Evolutionary conservation across 306 rosid species (phyloP), one percentile per base, ranked within the genome.

Genomic region (Morella rubra): DNA sequence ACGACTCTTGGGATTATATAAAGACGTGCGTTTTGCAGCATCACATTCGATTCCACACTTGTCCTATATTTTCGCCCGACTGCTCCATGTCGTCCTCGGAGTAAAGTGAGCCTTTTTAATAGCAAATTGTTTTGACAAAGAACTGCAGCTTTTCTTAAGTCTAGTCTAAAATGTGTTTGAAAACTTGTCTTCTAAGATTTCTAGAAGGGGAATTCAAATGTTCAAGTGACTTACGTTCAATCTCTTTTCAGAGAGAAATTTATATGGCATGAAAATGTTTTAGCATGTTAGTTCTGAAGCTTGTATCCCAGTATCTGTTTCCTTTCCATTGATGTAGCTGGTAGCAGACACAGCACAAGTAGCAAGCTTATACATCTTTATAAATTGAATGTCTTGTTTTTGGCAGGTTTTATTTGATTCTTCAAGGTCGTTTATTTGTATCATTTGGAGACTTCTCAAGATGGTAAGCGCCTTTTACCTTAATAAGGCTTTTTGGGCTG

Each of bases 361-460:
- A 32, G 37, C 37, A 32, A 32, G 37, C 37, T 32, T 32, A 32
- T 32, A 32, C 37, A 32, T 32, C 37, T 53, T 16, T 53, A 53
- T 18, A 18, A 53, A 53, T 18, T n/a, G 19, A 18, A 53, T 58
- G 40, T 84, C 55, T 53, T 59, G 70, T 56, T 47, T 42, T 20
- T 51, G 61, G 18, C 69, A 56, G 18, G 18, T 44, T 10, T 45
- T 18, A 59, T 13, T 56, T 77, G 76, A 71, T 20, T 58, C 53
- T 73, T 10, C 12, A 37, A 20, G 40, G 64, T 19, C 20, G 40
- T 19, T 14, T 74, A 62, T 82, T 51, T 71, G 82, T 66, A 71
- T 50, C 50, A 56, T 76, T 12, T 55, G 24, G 73, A 79, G 55
- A 77, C 79, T 59, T 56, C 84, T 54, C 91, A 89, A 87, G 85